Percentiles rank a stretch among this genome's conserved stretches.
These are phyloP conservation scores for Suhomyces taliae DNA, from an alignment of 1,139 yeast genomes.

Conservation along the genomic window DNA sequence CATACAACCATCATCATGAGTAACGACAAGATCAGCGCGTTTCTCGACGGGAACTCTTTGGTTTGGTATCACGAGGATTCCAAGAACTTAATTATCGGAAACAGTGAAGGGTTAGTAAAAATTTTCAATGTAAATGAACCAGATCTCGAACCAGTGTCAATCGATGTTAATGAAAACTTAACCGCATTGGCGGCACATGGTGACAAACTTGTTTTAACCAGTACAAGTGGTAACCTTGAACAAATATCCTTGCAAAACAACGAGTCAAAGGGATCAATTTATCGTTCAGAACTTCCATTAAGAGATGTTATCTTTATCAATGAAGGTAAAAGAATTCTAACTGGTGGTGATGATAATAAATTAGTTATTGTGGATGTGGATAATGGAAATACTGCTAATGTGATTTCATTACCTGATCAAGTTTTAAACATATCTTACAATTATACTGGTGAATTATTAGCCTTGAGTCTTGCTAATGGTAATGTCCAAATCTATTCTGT, in stretches of 20 bases:
- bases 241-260: slow-evolving; percentile 22
- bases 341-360: slow-evolving; percentile 77
- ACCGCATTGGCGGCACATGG: slow-evolving; percentile 31
- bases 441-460: slow-evolving; percentile 55
- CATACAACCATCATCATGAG: slow-evolving; percentile 11
- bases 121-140: slow-evolving; percentile 46
- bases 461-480: slow-evolving; percentile 70
- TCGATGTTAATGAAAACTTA: slow-evolving; percentile 49
- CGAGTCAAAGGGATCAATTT: slow-evolving; percentile 28
- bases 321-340: slow-evolving; percentile 65
- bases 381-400: slow-evolving; percentile 35
- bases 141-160: slow-evolving; percentile 54
- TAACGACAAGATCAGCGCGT: slow-evolving; percentile 34
- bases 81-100: slow-evolving; percentile 48
- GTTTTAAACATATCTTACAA: slow-evolving; percentile 63
- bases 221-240: slow-evolving; percentile 39
- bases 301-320: slow-evolving; percentile 67
- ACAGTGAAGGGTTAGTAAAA: slow-evolving; percentile 52
- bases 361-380: slow-evolving; percentile 53
- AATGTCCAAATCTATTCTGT: slow-evolving; percentile 63
- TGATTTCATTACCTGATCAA: slow-evolving; percentile 51
- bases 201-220: slow-evolving; percentile 28
- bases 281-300: slow-evolving; percentile 59
- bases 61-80: slow-evolving; percentile 36
- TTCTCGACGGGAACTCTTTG: slow-evolving; percentile 48